Evolutionary conservation across 2,329 filamentous ascomycete genomes (phyloP).

Genomic region (Colletotrichum nymphaeae): DNA sequence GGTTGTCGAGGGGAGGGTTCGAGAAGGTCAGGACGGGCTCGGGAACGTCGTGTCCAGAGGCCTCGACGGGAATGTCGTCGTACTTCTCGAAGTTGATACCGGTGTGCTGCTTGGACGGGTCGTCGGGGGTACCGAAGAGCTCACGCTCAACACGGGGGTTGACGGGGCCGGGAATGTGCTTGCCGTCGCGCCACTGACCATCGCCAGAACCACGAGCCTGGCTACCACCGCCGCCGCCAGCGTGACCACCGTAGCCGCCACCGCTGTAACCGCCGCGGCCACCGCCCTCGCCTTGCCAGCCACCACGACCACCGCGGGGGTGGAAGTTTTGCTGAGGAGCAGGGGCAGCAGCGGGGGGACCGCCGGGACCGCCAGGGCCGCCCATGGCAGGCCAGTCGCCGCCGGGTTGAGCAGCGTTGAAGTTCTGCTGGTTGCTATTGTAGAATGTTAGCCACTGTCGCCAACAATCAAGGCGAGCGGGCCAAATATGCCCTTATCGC

Average conservation of each 20-base stretch:
- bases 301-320: conserved; percentile 30
- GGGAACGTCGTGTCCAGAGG: conserved; percentile 91
- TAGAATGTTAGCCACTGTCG: conserved; percentile 37
- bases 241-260: conserved; percentile 54
- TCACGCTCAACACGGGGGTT: conserved; percentile 95
- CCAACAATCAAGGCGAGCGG: background rate
- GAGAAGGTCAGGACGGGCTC: conserved; percentile 92
- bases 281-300: conserved; percentile 49
- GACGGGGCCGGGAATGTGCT: conserved; percentile 89
- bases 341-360: conserved; percentile 39
- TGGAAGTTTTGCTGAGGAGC: conserved; percentile 37
- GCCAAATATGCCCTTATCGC: background rate
- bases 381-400: conserved; percentile 38
- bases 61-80: conserved; percentile 98
- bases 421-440: conserved; percentile 39
- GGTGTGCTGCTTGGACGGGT: conserved; percentile 94
- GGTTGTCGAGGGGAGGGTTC: conserved; percentile 95
- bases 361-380: conserved; percentile 40
- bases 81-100: conserved; percentile 99
- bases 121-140: conserved; percentile 90
- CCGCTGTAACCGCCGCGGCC: conserved; percentile 49
- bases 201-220: conserved; percentile 87
- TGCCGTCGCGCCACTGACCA: conserved; percentile 95
- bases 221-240: conserved; percentile 57
- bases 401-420: conserved; percentile 42